Conservation (phyloP, 768 basidiomycete species). For the Boletales sp. region DNA sequence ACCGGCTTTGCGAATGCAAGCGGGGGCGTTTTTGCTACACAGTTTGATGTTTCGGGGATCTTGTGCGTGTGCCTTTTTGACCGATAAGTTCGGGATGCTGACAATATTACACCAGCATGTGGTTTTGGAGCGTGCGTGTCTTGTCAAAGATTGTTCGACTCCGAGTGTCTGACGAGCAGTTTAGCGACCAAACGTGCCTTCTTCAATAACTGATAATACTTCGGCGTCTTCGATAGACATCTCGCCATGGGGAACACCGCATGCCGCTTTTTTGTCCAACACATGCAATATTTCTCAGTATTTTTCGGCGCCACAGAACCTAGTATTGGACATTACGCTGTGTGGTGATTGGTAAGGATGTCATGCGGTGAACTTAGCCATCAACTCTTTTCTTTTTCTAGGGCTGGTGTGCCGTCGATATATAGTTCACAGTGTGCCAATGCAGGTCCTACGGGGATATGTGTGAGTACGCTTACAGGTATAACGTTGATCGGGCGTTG, state of each 20-base stretch:
- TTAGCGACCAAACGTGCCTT: constrained; percentile 38
- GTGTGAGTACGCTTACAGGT: constrained; percentile 30
- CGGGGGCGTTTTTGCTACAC: constrained; percentile 68
- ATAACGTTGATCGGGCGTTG: background rate
- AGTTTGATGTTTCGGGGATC: constrained; percentile 58
- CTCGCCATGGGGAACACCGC: constrained; percentile 44
- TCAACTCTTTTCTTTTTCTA: constrained; percentile 15
- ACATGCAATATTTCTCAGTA: constrained; percentile 41
- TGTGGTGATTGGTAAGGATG: constrained; percentile 46
- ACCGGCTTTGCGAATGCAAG: constrained; percentile 30
- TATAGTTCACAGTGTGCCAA: constrained; percentile 42
- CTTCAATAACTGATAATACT: constrained; percentile 30
- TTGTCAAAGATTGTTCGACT: background rate
- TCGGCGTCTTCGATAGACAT: constrained; percentile 34
- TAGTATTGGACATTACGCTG: constrained; percentile 54
- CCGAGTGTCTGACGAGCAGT: constrained; percentile 10
- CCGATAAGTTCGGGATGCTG: background rate
- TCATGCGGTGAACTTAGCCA: background rate
- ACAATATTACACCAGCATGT: constrained; percentile 32
- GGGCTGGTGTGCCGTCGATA: constrained; percentile 47
- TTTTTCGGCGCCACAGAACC: constrained; percentile 45
- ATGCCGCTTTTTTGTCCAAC: constrained; percentile 38
- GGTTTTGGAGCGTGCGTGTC: constrained; percentile 46
- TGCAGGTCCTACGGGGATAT: constrained; percentile 37
- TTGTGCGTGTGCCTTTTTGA: constrained; percentile 31